These are phyloP conservation scores for Clavispora phyllophila DNA, from an alignment of 805 yeast genomes.

Conservation along the genomic window DNA sequence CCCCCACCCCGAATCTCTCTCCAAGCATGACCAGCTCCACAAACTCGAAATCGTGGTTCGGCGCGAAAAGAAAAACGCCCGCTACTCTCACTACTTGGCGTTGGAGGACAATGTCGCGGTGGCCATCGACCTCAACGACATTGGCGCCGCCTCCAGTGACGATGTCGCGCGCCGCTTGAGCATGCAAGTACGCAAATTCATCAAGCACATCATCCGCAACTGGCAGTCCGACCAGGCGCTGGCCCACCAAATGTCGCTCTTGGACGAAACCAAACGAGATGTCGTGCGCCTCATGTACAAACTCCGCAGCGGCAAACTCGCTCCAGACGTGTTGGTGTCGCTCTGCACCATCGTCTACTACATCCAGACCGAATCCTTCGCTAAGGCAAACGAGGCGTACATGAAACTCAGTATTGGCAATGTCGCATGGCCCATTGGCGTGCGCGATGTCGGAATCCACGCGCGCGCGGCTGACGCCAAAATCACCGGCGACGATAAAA, in stretches of 20 bases:
- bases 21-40: slow-evolving; percentile 15
- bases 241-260: slow-evolving; percentile 8
- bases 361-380: slow-evolving; percentile 49
- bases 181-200: slow-evolving; percentile 43
- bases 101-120: slow-evolving; percentile 18
- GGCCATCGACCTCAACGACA: slow-evolving; percentile 24
- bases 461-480: slow-evolving; percentile 60
- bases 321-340: slow-evolving; percentile 44
- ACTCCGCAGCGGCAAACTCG: slow-evolving; percentile 33
- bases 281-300: slow-evolving; percentile 47
- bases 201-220: slow-evolving; percentile 38
- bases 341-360: slow-evolving; percentile 56
- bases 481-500: slow-evolving; percentile 44
- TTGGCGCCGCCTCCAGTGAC: slow-evolving; percentile 14
- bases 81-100: slow-evolving; percentile 23
- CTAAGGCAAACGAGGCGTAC: slow-evolving; percentile 61
- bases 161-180: slow-evolving; percentile 24
- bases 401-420: slow-evolving; percentile 78
- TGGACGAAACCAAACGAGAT: slow-evolving; percentile 37
- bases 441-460: slow-evolving; percentile 73
- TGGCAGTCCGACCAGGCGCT: slow-evolving; percentile 31
- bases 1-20: slow-evolving; percentile 11
- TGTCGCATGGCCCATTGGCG: slow-evolving; percentile 92
- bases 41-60: slow-evolving; percentile 16
- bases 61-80: slow-evolving; percentile 13